Evolutionary conservation across 1,139 yeast genomes (phyloP), one percentile per base, ranked within the genome.

Genomic region (Candida mesenterica): DNA sequence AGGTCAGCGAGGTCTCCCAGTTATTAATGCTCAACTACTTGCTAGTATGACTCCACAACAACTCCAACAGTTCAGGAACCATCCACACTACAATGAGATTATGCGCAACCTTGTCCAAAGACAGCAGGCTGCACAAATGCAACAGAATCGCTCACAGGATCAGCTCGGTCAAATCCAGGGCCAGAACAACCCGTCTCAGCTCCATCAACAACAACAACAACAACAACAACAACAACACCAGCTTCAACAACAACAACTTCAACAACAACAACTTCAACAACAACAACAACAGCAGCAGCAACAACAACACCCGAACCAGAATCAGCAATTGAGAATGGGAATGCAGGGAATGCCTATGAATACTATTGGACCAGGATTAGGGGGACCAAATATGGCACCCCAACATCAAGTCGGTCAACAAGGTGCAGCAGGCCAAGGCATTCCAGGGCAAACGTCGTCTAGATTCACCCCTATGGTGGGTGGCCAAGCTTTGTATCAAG

Each of bases 11-110:
- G 33, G 23, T 23, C 33, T 56, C 34, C 60, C 65, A 18, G 54
- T 58, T 55, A 58, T 61, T 30, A 75, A 68, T 12, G 74, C 64
- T 15, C 71, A 62, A 49, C 55, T 64, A 29, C 59, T 64, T 30
- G 65, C 71, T 18, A 66, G 69, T 35, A 51, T 68, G 34, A 56
- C 68, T 16, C 72, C 75, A 8, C 72, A 70, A 44, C 75, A 71
- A 38, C 62, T 72, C 27, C 73, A 72, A 42, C 69, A 74, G 41
- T 60, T 75, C 46, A 68, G 72, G 38, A 62, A 55, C 49, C 75
- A 73, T 45, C 75, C 75, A 3, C 75, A 68, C 42, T 68, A 66
- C 43, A 72, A 65, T 41, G 65, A 59, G 25, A 57, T 66, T 36
- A 58, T 69, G 54, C 53, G 66, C 27, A 60, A 59, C 36, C 65